A percentile compares a stretch with the other conserved stretches of the same genome.
Evolutionary conservation across 225 moss, liverwort and hornwort genomes (phyloP).

Genomic region (Sphagnum contortum): DNA sequence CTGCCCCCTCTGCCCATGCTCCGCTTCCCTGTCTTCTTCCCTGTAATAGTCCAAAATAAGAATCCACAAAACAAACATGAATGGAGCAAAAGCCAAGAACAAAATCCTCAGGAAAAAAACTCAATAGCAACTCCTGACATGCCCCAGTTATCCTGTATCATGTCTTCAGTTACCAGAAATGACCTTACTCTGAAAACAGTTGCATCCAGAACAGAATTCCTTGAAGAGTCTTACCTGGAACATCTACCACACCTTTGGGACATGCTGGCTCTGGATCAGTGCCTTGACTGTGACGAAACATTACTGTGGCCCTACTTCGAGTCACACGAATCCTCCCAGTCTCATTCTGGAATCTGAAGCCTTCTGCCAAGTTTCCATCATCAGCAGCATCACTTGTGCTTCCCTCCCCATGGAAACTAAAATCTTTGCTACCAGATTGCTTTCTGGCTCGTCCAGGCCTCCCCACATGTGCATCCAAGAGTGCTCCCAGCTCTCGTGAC

Average conservation of each 20-base stretch:
- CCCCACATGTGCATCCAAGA: conserved; percentile 22
- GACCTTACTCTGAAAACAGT: no score
- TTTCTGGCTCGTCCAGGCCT: conserved; percentile 14
- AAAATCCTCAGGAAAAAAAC: no score
- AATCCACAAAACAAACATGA: no score
- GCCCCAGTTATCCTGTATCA: no score
- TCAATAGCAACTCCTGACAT: no score
- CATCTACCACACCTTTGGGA: conserved; percentile 5
- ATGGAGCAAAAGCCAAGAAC: no score
- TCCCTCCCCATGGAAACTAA: conserved; percentile 1
- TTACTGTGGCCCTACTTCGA: conserved; percentile 27
- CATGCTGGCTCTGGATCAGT: neutral
- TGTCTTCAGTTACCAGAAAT: no score
- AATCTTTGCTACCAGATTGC: conserved; percentile 4
- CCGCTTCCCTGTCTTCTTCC: conserved; percentile 36
- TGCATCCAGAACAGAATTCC: neutral
- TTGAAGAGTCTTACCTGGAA: conserved; percentile 5
- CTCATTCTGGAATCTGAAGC: conserved; percentile 1
- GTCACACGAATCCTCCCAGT: conserved; percentile 23
- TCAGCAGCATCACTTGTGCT: conserved; percentile 5
- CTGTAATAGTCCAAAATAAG: neutral
- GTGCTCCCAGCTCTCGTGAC: conserved; percentile 34
- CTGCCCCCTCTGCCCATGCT: conserved; percentile 32
- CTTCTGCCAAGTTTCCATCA: conserved; percentile 5
- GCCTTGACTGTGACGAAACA: neutral